Evolutionary conservation across 176 grass and related monocot genomes (phyloP).

Genomic region (Aegilops speltoides): DNA sequence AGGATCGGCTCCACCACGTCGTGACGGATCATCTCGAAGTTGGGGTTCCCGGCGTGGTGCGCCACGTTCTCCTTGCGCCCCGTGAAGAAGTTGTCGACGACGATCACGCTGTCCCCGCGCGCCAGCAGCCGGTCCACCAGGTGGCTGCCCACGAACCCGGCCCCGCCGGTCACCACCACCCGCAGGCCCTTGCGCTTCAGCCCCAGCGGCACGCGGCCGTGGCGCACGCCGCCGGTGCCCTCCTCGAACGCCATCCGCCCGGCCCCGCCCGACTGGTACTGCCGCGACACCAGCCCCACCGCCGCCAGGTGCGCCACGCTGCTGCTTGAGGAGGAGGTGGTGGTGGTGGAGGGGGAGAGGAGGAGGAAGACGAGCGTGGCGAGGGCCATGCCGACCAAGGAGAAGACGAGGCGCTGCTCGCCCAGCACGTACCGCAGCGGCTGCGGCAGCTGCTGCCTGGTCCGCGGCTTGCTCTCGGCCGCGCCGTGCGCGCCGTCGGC

Average conservation of each 20-base stretch:
- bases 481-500: constrained; percentile 11
- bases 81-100: constrained; percentile 94
- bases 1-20: constrained; percentile 94
- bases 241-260: constrained; percentile 22
- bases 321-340: neutral
- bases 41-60: constrained; percentile 66
- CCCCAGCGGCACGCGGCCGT: constrained; percentile 59
- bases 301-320: constrained; percentile 21
- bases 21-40: constrained; percentile 84
- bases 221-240: neutral
- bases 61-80: constrained; percentile 80
- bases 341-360: neutral
- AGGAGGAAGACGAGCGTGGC: constrained; percentile 47
- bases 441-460: constrained; percentile 1
- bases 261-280: neutral
- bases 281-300: constrained; percentile 19
- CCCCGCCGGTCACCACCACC: constrained; percentile 70
- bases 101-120: constrained; percentile 84
- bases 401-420: constrained; percentile 69
- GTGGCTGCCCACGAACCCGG: constrained; percentile 91
- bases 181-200: constrained; percentile 65
- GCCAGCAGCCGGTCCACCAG: constrained; percentile 72
- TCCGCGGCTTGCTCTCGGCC: constrained; percentile 36
- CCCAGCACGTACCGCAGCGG: constrained; percentile 48
- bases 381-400: constrained; percentile 62